These are phyloP conservation scores for Tulasnella sp. DNA, from an alignment of 768 basidiomycete genomes.

Conservation along the genomic window DNA sequence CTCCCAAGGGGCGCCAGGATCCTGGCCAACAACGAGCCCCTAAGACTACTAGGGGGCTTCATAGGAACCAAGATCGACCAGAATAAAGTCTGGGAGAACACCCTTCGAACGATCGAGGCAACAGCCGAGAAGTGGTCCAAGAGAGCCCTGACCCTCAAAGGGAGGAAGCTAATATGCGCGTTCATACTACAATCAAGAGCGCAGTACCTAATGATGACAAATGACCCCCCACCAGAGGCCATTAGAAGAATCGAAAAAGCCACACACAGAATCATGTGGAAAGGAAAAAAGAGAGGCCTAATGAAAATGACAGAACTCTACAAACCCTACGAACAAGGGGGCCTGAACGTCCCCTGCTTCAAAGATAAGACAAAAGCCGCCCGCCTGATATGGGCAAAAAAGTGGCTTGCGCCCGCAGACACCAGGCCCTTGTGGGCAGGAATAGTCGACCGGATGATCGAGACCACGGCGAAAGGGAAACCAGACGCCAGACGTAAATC, in stretches of 20 bases:
- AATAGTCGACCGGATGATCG: neutral
- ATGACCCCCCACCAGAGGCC: neutral
- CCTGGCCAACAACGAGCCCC: conserved; percentile 12
- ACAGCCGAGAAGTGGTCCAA: neutral
- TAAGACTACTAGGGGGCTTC: conserved; percentile 37
- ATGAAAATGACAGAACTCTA: conserved; percentile 11
- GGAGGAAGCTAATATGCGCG: neutral
- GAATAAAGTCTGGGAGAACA: conserved; percentile 17
- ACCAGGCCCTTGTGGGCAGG: neutral
- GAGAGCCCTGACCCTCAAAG: neutral
- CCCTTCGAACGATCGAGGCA: neutral
- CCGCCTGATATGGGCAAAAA: neutral
- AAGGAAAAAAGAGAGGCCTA: neutral
- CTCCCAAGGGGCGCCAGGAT: neutral
- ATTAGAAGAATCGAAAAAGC: neutral
- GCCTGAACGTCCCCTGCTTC: neutral
- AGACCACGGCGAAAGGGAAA: neutral
- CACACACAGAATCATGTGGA: neutral
- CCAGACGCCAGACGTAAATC: neutral
- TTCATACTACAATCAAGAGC: neutral
- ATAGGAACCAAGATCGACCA: conserved; percentile 36
- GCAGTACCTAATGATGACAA: neutral
- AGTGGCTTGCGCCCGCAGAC: neutral
- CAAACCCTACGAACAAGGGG: neutral
- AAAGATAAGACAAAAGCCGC: neutral